Percentiles rank a stretch among this genome's conserved stretches.
These are phyloP conservation scores for Debaryomycetaceae sp. DNA, from an alignment of 1,139 yeast genomes.

Conservation along the genomic window DNA sequence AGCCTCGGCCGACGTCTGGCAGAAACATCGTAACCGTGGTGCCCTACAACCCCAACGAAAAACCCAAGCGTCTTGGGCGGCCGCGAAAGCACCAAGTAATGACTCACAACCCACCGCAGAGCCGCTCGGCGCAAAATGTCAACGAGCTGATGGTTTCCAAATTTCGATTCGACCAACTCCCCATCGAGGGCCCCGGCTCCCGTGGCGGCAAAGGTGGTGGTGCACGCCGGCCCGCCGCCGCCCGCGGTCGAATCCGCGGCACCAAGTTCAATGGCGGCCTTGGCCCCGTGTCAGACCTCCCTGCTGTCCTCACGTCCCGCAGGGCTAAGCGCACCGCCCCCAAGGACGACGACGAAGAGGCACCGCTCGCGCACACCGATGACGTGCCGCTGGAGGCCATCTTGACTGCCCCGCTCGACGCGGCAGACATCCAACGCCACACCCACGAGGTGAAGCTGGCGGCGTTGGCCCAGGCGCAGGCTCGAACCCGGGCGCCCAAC, in stretches of 20 bases:
- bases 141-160: conserved; percentile 31
- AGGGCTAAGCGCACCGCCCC: too few relatives aligned
- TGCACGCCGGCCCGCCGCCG: too few relatives aligned
- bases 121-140: conserved; percentile 27
- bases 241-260: too few relatives aligned
- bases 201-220: conserved; percentile 44
- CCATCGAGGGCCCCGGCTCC: conserved; percentile 43
- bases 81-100: conserved; percentile 26
- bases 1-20: not conserved
- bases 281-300: too few relatives aligned
- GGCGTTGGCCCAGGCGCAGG: not conserved
- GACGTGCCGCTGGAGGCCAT: too few relatives aligned
- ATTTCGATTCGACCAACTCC: conserved; percentile 34
- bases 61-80: conserved; percentile 32
- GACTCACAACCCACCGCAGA: conserved; percentile 19
- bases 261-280: too few relatives aligned
- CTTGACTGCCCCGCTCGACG: too few relatives aligned
- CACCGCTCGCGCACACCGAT: too few relatives aligned
- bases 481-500: too few relatives aligned
- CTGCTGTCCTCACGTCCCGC: too few relatives aligned
- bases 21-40: conserved; percentile 19
- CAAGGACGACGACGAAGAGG: too few relatives aligned
- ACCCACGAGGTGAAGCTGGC: conserved; percentile 6
- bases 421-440: too few relatives aligned
- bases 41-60: conserved; percentile 30